Evolutionary conservation across 1,139 yeast genomes (phyloP).

Genomic region (Pneumocystis canis): DNA sequence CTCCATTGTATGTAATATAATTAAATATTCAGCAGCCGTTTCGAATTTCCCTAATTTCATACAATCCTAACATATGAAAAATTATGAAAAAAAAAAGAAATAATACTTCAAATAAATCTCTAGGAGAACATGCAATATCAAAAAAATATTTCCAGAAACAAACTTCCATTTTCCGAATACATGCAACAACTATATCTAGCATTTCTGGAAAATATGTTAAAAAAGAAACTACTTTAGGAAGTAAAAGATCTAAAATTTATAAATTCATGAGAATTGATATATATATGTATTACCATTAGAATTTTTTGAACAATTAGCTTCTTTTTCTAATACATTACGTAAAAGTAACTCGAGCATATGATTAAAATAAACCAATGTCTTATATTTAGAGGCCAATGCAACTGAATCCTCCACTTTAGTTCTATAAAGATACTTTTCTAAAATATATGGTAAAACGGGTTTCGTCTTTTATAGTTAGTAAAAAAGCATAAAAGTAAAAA

Average conservation of each 20-base stretch:
- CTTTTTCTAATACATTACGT: slow-evolving; percentile 26
- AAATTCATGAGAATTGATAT: slow-evolving; percentile 13
- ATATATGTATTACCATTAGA: slow-evolving; percentile 10
- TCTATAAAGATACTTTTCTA: slow-evolving; percentile 22
- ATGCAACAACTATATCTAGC: slow-evolving; percentile 39
- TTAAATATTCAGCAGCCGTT: slow-evolving; percentile 30
- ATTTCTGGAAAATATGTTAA: slow-evolving; percentile 25
- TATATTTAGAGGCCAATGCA: slow-evolving; percentile 27
- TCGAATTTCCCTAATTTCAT: slow-evolving; percentile 24
- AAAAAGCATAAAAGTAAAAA: background rate
- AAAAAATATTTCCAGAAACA: slow-evolving; percentile 47
- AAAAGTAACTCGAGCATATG: slow-evolving; percentile 36
- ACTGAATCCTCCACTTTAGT: slow-evolving; percentile 20
- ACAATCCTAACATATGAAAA: slow-evolving; percentile 17
- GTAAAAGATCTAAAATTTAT: slow-evolving; percentile 15
- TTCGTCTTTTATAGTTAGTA: slow-evolving; percentile 27
- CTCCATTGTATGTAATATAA: slow-evolving; percentile 26
- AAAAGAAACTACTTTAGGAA: slow-evolving; percentile 19
- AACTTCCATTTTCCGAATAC: slow-evolving; percentile 52
- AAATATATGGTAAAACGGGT: slow-evolving; percentile 15
- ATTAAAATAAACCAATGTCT: slow-evolving; percentile 33
- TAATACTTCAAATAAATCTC: slow-evolving; percentile 24
- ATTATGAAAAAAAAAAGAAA: background rate
- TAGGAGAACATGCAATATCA: slow-evolving; percentile 27
- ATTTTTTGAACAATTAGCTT: slow-evolving; percentile 15